Conservation (phyloP, 1,139 yeast genomes). For the Hansenula anomala region DNA sequence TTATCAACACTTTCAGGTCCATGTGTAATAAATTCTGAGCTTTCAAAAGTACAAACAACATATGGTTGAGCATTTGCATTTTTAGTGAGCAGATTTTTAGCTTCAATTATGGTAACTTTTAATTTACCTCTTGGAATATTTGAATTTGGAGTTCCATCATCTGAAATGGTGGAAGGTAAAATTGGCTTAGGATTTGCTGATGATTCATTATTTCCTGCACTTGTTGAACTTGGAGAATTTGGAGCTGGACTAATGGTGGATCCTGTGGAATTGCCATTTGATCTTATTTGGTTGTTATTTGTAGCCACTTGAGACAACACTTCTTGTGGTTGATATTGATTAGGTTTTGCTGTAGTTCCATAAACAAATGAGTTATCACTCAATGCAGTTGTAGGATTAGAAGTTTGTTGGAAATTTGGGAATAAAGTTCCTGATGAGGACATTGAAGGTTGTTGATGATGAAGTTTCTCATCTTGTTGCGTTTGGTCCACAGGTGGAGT, state of each 20-base stretch:
- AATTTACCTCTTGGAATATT: slow-evolving; percentile 74
- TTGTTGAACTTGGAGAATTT: slow-evolving; percentile 10
- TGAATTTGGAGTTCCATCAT: slow-evolving; percentile 21
- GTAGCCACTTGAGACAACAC: slow-evolving; percentile 25
- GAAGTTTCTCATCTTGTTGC: slow-evolving; percentile 2
- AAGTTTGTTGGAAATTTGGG: slow-evolving; percentile 31
- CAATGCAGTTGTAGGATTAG: slow-evolving; percentile 65
- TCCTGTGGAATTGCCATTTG: too few relatives aligned
- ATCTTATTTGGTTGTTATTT: slow-evolving; percentile 7
- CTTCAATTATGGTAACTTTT: slow-evolving; percentile 76
- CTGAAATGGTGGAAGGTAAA: background rate
- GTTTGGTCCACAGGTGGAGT: background rate
- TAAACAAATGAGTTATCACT: slow-evolving; percentile 58
- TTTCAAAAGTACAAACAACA: slow-evolving; percentile 90
- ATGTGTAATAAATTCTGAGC: slow-evolving; percentile 83
- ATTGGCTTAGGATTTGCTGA: slow-evolving; percentile 9
- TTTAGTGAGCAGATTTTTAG: slow-evolving; percentile 56
- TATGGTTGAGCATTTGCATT: slow-evolving; percentile 66
- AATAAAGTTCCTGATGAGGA: slow-evolving; percentile 21
- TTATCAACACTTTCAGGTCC: slow-evolving; percentile 66
- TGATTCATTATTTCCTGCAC: slow-evolving; percentile 6
- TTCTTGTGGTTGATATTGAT: slow-evolving; percentile 27
- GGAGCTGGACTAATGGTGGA: slow-evolving; percentile 14
- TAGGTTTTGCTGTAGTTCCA: slow-evolving; percentile 59
- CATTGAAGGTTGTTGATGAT: slow-evolving; percentile 6